These are phyloP conservation scores for Alloascoidea hylecoeti DNA, from an alignment of 805 yeast genomes.

Conservation along the genomic window DNA sequence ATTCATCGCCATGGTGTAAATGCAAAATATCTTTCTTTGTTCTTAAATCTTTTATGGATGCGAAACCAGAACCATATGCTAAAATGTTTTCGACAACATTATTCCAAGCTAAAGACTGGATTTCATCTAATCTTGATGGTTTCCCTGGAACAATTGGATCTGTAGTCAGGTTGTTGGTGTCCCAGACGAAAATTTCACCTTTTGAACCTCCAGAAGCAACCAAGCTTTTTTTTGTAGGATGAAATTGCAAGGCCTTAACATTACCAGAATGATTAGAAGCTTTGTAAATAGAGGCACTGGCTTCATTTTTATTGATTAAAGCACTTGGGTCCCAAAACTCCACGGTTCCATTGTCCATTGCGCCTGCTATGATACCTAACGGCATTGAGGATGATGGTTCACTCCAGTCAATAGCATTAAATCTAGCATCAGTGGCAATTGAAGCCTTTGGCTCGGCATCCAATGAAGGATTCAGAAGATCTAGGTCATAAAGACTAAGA, in stretches of 20 bases:
- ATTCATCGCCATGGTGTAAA: slow-evolving; percentile 44
- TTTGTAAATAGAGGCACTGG: slow-evolving; percentile 35
- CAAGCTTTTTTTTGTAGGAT: slow-evolving; percentile 54
- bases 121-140: slow-evolving; percentile 69
- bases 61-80: slow-evolving; percentile 79
- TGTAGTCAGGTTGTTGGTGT: slow-evolving; percentile 41
- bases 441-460: slow-evolving; percentile 25
- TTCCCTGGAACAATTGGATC: slow-evolving; percentile 60
- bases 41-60: slow-evolving; percentile 90
- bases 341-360: slow-evolving; percentile 69
- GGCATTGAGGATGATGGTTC: slow-evolving; percentile 32
- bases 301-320: slow-evolving; percentile 26
- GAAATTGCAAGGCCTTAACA: slow-evolving; percentile 64
- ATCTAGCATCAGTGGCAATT: slow-evolving; percentile 30
- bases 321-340: slow-evolving; percentile 62
- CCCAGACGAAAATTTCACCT: slow-evolving; percentile 89
- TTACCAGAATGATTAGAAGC: slow-evolving; percentile 52
- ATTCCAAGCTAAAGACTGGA: slow-evolving; percentile 83
- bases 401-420: slow-evolving; percentile 82
- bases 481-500: slow-evolving; percentile 69
- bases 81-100: slow-evolving; percentile 69
- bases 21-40: slow-evolving; percentile 82
- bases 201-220: slow-evolving; percentile 81
- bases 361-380: slow-evolving; percentile 65
- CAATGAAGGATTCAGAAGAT: slow-evolving; percentile 18